Conservation (phyloP, 257 asterid species). For the Solanum sejunctum region DNA sequence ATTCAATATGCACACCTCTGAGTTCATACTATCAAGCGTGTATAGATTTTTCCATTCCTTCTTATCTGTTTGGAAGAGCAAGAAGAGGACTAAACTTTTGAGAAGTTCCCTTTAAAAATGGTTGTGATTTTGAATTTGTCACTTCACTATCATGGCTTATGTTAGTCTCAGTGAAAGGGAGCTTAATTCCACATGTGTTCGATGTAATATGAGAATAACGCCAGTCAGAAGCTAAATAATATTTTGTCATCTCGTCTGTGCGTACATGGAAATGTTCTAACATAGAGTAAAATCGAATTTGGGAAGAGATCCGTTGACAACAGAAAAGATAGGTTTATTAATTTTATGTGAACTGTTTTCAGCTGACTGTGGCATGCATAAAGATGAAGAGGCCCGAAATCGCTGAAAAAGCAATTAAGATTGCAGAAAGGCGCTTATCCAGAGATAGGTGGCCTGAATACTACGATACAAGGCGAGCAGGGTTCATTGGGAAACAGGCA, state of each 20-base stretch:
- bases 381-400: constrained; percentile 67
- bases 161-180: too few species aligned
- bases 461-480: constrained; percentile 65
- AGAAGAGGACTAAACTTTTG: too few species aligned
- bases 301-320: not conserved
- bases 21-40: not conserved
- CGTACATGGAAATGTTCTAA: not conserved
- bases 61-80: not conserved
- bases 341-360: not conserved
- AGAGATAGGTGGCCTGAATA: constrained; percentile 76
- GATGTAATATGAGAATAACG: not conserved
- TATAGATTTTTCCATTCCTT: not conserved
- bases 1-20: not conserved
- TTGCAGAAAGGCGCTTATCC: constrained; percentile 45
- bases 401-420: constrained; percentile 56
- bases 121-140: too few species aligned
- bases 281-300: not conserved
- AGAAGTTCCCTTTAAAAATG: too few species aligned
- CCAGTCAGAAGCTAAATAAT: not conserved
- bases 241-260: not conserved
- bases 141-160: too few species aligned
- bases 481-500: constrained; percentile 71
- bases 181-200: not conserved
- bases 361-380: constrained; percentile 74
- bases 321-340: not conserved